Evolutionary conservation across 352 stramenopile genomes (phyloP), one percentile per base, ranked within the genome.

Genomic region (Phytophthora multivora): DNA sequence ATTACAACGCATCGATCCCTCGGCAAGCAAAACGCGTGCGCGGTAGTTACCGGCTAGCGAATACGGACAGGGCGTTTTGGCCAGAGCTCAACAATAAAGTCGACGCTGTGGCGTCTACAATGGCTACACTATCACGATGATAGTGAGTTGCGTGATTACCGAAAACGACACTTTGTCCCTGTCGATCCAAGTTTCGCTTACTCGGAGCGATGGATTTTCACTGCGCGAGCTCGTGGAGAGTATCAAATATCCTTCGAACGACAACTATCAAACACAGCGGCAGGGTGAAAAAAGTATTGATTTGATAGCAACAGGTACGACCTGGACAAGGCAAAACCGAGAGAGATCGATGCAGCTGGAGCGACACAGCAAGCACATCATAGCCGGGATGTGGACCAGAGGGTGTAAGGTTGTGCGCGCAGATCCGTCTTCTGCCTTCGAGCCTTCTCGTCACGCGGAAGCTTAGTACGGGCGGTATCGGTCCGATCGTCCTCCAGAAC

Each of bases 381-480:
- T 30, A 59, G 47, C 39, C 13, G 43, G 28, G 39, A 54, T 59
- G 51, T 40, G 35, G 23, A 49, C 38, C 10, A 48, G 26, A 56
- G 16, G 51, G 54, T 58, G 50, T 50, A 36, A 38, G 12, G 16
- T 48, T 61, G 25, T 16, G 33, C 19, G 21, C 35, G 39, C 13
- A 15, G 26, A 52, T 69, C 49, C 31, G 35, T 30, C 47, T 38
- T 51, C 51, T 50, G 36, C n/a, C 40, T 68, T 61, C 38, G 23
- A 33, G 10, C 40, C 41, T 60, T 71, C 45, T 73, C 40, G 54
- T 51, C 47, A 35, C 56, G 26, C 51, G 12, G 18, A 31, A 54
- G 46, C 51, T 88, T 80, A 94, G 71, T 94, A 94, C 46, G 86
- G 86, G 60, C 86, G 86, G 74, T 94, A 94, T 77, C 86, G 77